Conservation (phyloP, 1,139 yeast genomes). For the Pichia sp. region DNA sequence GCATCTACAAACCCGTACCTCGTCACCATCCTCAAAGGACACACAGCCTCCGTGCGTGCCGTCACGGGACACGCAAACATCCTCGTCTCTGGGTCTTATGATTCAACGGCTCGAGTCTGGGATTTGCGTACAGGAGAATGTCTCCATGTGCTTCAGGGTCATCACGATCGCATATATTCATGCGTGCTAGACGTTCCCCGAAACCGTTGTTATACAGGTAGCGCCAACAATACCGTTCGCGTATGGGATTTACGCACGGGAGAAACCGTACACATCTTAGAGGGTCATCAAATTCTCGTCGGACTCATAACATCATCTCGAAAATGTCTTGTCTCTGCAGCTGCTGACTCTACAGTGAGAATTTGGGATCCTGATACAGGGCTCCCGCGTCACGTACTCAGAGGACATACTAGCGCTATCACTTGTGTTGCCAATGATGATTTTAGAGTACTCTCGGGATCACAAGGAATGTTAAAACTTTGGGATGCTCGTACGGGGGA, state of each 20-base stretch:
- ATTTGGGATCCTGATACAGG: conserved; percentile 91
- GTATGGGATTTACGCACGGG: conserved; percentile 88
- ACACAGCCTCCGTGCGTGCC: conserved; percentile 80
- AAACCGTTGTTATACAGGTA: conserved; percentile 82
- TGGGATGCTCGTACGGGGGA: conserved; percentile 83
- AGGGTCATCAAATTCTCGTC: conserved; percentile 85
- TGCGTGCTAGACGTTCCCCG: conserved; percentile 74
- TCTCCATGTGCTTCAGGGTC: conserved; percentile 70
- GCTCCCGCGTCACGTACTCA: conserved; percentile 56
- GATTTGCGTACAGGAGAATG: conserved; percentile 71
- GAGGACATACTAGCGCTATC: conserved; percentile 84
- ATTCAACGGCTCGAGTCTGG: conserved; percentile 90
- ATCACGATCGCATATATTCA: conserved; percentile 79
- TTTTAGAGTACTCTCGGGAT: conserved; percentile 79
- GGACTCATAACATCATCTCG: conserved; percentile 78
- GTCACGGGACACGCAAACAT: conserved; percentile 82
- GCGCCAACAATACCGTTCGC: conserved; percentile 83
- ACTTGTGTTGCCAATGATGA: conserved; percentile 93
- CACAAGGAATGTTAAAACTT: conserved; percentile 69
- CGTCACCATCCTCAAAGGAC: conserved; percentile 74
- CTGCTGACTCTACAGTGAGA: conserved; percentile 87
- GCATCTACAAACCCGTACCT: conserved; percentile 59
- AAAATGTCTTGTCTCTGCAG: conserved; percentile 84
- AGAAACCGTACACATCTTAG: conserved; percentile 53
- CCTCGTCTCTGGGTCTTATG: conserved; percentile 87